Percentiles rank a stretch among this genome's conserved stretches.
phyloP scores from a whole-genome alignment of 768 basidiomycete genomes.

The Lyophyllum shimeji region DNA sequence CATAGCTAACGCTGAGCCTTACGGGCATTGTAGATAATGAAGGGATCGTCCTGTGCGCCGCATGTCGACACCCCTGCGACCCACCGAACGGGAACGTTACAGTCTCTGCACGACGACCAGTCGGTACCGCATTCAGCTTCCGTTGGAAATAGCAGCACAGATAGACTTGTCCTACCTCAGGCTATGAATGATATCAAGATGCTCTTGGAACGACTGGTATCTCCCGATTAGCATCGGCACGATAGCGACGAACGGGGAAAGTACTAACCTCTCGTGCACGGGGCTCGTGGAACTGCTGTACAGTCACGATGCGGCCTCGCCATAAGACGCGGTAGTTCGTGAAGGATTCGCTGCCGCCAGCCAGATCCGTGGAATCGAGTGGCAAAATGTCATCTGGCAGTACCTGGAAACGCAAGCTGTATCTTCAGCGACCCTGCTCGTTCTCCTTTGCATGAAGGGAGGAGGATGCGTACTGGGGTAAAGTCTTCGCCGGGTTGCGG shows the following conservation, averaged over 20 bases:
- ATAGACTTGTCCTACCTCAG: conserved; percentile 1
- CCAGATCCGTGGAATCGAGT: background rate
- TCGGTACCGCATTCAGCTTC: background rate
- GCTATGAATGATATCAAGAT: conserved; percentile 1
- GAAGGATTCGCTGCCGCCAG: conserved; percentile 1
- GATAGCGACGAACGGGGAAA: too few relatives aligned
- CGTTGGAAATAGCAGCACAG: background rate
- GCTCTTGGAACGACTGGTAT: conserved; percentile 4
- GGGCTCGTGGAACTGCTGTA: conserved; percentile 4
- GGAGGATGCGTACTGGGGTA: background rate
- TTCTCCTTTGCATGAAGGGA: too few relatives aligned
- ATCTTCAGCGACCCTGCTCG: background rate
- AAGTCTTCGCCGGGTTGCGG: conserved; percentile 7
- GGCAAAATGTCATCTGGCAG: background rate
- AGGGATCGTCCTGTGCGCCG: background rate
- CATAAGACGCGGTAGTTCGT: background rate
- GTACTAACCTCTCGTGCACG: background rate
- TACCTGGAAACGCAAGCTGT: background rate
- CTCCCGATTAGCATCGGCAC: background rate
- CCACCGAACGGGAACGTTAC: conserved; percentile 4
- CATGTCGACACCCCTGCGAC: conserved; percentile 5
- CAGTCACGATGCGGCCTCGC: background rate
- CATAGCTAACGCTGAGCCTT: background rate
- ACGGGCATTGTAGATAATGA: conserved; percentile 7
- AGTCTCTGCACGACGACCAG: conserved; percentile 1